Conservation (phyloP, 371 early-diverging fungal species). For the Apophysomyces trapeziformis region DNA sequence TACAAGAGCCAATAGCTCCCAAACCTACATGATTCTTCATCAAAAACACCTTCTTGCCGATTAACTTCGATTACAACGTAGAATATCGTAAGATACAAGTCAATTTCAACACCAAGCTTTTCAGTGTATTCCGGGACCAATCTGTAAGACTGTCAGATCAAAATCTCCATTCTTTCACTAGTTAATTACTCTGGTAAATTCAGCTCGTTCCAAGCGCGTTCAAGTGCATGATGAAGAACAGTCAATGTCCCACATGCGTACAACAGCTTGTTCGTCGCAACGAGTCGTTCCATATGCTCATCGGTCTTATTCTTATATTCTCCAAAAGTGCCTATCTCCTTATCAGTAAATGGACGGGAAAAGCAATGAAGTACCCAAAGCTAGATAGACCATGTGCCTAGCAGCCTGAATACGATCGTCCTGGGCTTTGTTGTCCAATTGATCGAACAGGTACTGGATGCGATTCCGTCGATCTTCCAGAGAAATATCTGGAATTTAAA, state of each 20-base stretch:
- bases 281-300: constrained; percentile 50
- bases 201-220: constrained; percentile 39
- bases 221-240: constrained; percentile 50
- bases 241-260: constrained; percentile 57
- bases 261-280: constrained; percentile 46
- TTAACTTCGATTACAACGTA: constrained; percentile 60
- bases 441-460: constrained; percentile 54
- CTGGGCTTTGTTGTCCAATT: constrained; percentile 55
- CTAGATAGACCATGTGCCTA: constrained; percentile 59
- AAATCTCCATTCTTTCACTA: not conserved
- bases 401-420: constrained; percentile 51
- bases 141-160: constrained; percentile 11
- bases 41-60: constrained; percentile 39
- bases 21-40: constrained; percentile 46
- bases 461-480: constrained; percentile 39
- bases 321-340: constrained; percentile 30
- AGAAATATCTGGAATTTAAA: constrained; percentile 15
- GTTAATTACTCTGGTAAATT: constrained; percentile 29
- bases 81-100: constrained; percentile 61
- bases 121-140: constrained; percentile 29
- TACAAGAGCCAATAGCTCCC: not conserved
- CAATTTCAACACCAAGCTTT: constrained; percentile 60
- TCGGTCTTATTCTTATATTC: constrained; percentile 18
- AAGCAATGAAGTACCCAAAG: constrained; percentile 56
- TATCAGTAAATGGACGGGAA: constrained; percentile 18